phyloP scores from a whole-genome alignment of 805 yeast genomes.

The Wickerhamiella hasegawae region DNA sequence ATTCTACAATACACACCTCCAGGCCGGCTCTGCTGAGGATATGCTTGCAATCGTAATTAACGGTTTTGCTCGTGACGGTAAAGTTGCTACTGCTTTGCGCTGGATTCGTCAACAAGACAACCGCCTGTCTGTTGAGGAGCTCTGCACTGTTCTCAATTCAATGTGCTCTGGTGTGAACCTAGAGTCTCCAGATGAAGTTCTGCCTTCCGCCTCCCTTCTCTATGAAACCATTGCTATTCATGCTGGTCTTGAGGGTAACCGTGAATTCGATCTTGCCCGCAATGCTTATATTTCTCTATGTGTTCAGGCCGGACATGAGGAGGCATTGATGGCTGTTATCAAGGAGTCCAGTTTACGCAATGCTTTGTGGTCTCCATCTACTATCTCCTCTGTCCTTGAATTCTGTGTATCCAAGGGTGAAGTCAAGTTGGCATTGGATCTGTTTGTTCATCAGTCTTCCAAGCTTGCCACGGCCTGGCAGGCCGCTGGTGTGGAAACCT shows the following conservation, averaged over 20 bases:
- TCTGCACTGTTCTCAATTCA: neutral
- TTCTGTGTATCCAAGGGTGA: conserved; percentile 7
- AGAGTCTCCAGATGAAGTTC: conserved; percentile 1
- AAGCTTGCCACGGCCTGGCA: conserved; percentile 6
- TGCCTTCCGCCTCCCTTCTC: conserved; percentile 11
- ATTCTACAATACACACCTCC: neutral
- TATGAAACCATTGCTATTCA: conserved; percentile 14
- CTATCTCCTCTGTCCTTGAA: conserved; percentile 12
- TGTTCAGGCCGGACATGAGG: conserved; percentile 8
- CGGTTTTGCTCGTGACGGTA: conserved; percentile 6
- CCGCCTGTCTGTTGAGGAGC: neutral
- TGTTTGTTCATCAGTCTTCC: conserved; percentile 16
- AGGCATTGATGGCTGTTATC: conserved; percentile 15
- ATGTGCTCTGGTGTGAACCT: too few species aligned
- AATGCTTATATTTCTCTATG: conserved; percentile 13
- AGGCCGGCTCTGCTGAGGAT: neutral
- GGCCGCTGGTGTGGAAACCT: conserved; percentile 5
- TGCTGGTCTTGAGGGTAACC: conserved; percentile 2
- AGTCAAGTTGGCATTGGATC: conserved; percentile 16
- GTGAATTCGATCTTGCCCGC: conserved; percentile 13
- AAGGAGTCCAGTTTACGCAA: conserved; percentile 17
- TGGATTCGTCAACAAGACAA: conserved; percentile 7
- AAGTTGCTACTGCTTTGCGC: conserved; percentile 7
- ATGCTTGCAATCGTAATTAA: neutral
- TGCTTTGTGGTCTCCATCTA: conserved; percentile 19